A percentile compares a stretch with the other conserved stretches of the same genome.
Conservation (phyloP, 1,139 yeast genomes). For the Hansenula sp. region DNA sequence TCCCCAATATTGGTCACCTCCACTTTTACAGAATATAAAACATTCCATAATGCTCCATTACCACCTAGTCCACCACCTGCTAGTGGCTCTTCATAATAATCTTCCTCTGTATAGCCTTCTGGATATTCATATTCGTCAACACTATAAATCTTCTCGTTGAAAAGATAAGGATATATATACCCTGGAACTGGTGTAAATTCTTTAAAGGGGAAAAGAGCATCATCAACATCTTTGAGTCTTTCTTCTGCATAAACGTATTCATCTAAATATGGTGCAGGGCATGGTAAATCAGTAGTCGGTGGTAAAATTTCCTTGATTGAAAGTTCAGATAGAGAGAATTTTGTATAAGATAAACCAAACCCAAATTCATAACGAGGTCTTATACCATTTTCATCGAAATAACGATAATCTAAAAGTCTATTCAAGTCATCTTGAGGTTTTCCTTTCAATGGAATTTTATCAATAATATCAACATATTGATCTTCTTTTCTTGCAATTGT, state of each 20-base stretch:
- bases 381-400: conserved; percentile 51
- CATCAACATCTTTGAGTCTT: conserved; percentile 48
- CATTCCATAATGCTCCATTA: conserved; percentile 39
- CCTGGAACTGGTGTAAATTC: conserved; percentile 50
- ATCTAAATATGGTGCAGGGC: conserved; percentile 45
- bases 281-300: conserved; percentile 46
- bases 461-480: conserved; percentile 50
- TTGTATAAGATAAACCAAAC: conserved; percentile 53
- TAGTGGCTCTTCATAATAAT: conserved; percentile 25
- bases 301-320: conserved; percentile 37
- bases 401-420: conserved; percentile 45
- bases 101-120: conserved; percentile 42
- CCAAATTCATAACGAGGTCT: conserved; percentile 62
- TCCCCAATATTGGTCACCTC: conserved; percentile 48
- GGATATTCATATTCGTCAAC: conserved; percentile 48
- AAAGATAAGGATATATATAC: conserved; percentile 46
- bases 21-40: conserved; percentile 44
- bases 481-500: conserved; percentile 53
- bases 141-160: conserved; percentile 39
- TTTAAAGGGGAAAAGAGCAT: conserved; percentile 52
- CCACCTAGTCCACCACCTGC: conserved; percentile 62
- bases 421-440: conserved; percentile 49
- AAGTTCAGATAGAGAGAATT: conserved; percentile 38
- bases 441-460: conserved; percentile 33
- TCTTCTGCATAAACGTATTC: conserved; percentile 37